Evolutionary conservation across 2,329 filamentous ascomycete species (phyloP).

Genomic region (Fusarium fracticaudum): DNA sequence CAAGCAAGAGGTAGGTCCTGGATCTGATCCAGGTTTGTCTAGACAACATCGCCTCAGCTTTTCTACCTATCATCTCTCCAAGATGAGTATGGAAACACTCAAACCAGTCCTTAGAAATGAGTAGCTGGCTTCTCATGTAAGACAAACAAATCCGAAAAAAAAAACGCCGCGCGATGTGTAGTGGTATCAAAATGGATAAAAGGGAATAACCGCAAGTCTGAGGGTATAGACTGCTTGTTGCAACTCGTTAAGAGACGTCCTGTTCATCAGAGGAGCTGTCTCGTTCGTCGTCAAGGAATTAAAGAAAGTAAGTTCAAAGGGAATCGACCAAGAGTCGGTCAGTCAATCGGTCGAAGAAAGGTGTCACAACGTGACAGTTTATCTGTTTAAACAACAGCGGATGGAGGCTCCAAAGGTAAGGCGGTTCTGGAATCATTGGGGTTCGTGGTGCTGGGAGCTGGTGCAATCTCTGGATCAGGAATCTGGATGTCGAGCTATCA

Average conservation of each 20-base stretch:
- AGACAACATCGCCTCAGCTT: constrained; percentile 15
- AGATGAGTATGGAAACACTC: constrained; percentile 9
- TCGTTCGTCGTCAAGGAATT: constrained; percentile 41
- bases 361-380: neutral
- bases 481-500: constrained; percentile 81
- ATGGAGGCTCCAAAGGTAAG: constrained; percentile 47
- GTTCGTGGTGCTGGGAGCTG: constrained; percentile 56
- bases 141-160: constrained; percentile 13
- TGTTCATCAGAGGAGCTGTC: constrained; percentile 39
- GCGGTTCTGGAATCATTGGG: constrained; percentile 51
- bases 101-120: neutral
- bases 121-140: constrained; percentile 10
- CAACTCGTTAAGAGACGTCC: constrained; percentile 38
- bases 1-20: neutral
- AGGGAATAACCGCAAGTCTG: constrained; percentile 32
- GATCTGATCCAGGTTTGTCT: neutral
- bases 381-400: constrained; percentile 36
- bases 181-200: constrained; percentile 43
- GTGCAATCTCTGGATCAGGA: constrained; percentile 77
- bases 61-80: constrained; percentile 21
- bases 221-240: constrained; percentile 29
- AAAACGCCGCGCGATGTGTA: constrained; percentile 44
- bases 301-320: constrained; percentile 29
- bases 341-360: constrained; percentile 23
- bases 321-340: constrained; percentile 9